Percentiles rank a stretch among this genome's conserved stretches.
These are phyloP conservation scores for Emmonsiellopsis sp. DNA, from an alignment of 2,329 filamentous ascomycete species.

Conservation along the genomic window DNA sequence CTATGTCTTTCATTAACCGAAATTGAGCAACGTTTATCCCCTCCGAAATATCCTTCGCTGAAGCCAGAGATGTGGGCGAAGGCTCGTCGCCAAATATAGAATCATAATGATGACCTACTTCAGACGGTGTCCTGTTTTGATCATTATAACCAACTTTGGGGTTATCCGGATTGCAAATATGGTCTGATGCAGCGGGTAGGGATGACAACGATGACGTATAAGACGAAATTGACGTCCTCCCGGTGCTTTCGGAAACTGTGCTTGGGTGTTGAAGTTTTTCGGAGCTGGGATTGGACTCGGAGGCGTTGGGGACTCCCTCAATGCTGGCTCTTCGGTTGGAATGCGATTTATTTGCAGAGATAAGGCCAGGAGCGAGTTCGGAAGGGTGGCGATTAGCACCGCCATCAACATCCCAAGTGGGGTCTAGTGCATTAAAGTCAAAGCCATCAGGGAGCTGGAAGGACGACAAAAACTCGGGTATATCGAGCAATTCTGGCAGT, in stretches of 20 bases:
- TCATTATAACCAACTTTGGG: neutral
- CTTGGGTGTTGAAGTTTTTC: neutral
- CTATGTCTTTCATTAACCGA: neutral
- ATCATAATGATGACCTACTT: neutral
- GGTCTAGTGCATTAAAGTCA: neutral
- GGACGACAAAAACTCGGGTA: neutral
- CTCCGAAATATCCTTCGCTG: neutral
- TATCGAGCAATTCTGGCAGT: neutral
- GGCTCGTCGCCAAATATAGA: neutral
- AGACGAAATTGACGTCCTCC: neutral
- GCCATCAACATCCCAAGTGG: neutral
- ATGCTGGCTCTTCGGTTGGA: neutral
- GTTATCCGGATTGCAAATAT: neutral
- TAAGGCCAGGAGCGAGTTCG: neutral
- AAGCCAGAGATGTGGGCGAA: neutral
- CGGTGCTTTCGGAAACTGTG: neutral
- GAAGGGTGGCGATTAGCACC: neutral
- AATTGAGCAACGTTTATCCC: neutral
- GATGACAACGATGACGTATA: neutral
- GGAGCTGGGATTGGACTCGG: neutral
- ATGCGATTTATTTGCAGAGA: neutral
- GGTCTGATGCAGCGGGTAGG: neutral
- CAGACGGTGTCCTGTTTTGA: neutral
- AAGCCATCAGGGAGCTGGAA: neutral
- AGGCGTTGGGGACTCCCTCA: neutral